Conservation (phyloP, 352 stramenopile species). For the Pythium phragmiticola region DNA sequence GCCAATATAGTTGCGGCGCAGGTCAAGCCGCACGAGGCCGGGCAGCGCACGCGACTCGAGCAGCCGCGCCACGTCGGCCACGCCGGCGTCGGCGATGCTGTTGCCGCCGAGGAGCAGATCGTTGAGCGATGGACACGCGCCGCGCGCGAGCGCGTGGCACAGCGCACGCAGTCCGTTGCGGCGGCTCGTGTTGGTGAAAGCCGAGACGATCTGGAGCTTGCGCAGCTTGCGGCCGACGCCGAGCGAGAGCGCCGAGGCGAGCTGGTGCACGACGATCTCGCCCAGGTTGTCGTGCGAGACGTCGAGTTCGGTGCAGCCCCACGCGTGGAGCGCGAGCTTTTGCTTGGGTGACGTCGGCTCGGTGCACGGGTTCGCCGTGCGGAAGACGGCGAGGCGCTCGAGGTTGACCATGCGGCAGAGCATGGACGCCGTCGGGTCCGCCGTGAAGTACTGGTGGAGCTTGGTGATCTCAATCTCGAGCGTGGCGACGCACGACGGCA, state of each 20-base stretch:
- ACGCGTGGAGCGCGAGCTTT: slow-evolving; percentile 56
- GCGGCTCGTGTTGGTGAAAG: slow-evolving; percentile 79
- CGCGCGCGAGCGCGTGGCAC: slow-evolving; percentile 59
- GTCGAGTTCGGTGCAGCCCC: slow-evolving; percentile 75
- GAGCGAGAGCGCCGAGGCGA: slow-evolving; percentile 60
- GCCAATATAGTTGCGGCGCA: slow-evolving; percentile 82
- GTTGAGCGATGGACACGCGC: slow-evolving; percentile 59
- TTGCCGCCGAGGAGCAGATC: slow-evolving; percentile 74
- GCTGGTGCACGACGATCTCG: slow-evolving; percentile 57
- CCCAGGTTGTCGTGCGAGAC: slow-evolving; percentile 74
- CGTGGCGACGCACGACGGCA: slow-evolving; percentile 57
- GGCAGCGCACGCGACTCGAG: slow-evolving; percentile 61
- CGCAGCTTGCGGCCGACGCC: slow-evolving; percentile 56
- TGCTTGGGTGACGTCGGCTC: slow-evolving; percentile 22
- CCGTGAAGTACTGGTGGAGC: slow-evolving; percentile 42
- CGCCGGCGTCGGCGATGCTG: slow-evolving; percentile 70
- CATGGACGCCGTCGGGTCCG: slow-evolving; percentile 42
- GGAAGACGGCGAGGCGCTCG: slow-evolving; percentile 54
- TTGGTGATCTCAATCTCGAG: slow-evolving; percentile 53
- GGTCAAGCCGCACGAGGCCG: slow-evolving; percentile 62
- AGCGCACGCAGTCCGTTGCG: slow-evolving; percentile 66
- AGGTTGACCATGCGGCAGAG: slow-evolving; percentile 62
- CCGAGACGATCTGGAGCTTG: slow-evolving; percentile 61
- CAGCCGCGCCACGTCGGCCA: slow-evolving; percentile 67
- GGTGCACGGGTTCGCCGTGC: slow-evolving; percentile 25